These are phyloP conservation scores for Telopea speciosissima DNA, from an alignment of 177 flowering plant species.

Conservation along the genomic window DNA sequence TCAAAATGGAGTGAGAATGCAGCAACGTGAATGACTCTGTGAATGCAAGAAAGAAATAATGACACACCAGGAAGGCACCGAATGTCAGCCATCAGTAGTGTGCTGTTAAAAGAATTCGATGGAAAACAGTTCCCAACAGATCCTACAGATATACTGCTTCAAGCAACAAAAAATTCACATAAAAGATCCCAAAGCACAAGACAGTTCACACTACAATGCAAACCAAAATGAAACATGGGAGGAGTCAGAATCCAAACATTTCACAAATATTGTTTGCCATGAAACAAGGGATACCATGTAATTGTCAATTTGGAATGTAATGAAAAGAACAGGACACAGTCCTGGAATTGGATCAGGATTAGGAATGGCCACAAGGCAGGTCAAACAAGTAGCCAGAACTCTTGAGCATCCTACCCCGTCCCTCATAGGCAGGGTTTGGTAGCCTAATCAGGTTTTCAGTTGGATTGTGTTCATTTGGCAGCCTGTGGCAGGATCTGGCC, in stretches of 20 bases:
- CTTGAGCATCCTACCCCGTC: too few species aligned
- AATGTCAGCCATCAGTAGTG: slow-evolving; percentile 88
- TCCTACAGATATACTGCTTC: slow-evolving; percentile 70
- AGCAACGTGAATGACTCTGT: slow-evolving; percentile 4
- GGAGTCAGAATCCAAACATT: slow-evolving; percentile 1
- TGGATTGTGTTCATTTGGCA: too few species aligned
- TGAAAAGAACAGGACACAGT: neutral
- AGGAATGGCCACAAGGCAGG: too few species aligned
- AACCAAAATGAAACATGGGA: neutral
- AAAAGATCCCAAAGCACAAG: neutral
- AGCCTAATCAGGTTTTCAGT: too few species aligned
- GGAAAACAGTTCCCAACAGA: slow-evolving; percentile 72
- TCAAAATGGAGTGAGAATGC: slow-evolving; percentile 17
- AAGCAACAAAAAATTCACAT: slow-evolving; percentile 24
- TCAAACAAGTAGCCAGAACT: too few species aligned
- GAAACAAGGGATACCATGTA: neutral
- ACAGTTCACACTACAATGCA: neutral
- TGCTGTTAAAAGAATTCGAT: slow-evolving; percentile 34
- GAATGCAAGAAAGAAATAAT: slow-evolving; percentile 9
- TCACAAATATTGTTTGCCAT: neutral
- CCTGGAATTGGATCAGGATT: neutral
- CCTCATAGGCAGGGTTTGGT: too few species aligned
- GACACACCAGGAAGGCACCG: slow-evolving; percentile 87
- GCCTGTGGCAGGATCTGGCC: too few species aligned
- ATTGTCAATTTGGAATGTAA: neutral